Evolutionary conservation across 1,284 basidiomycete species (phyloP).

Genomic region (Microbotryum saponariae): DNA sequence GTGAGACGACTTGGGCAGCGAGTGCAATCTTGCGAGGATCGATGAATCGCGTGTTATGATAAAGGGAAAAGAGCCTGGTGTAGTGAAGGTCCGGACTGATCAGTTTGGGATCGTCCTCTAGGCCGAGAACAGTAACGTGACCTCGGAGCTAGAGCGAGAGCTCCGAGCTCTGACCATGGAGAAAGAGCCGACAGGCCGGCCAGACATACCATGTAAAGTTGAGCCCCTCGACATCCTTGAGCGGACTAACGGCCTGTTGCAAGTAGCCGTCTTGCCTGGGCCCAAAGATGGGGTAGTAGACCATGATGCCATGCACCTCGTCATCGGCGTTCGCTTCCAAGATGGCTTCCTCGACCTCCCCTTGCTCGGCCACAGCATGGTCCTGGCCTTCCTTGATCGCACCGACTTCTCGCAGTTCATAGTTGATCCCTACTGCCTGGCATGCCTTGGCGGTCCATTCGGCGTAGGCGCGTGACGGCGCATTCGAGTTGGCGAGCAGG

Average conservation of each 20-base stretch:
- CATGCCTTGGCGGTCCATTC: constrained; percentile 91
- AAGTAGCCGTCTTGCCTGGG: constrained; percentile 80
- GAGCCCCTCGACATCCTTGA: constrained; percentile 95
- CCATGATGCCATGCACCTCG: constrained; percentile 44
- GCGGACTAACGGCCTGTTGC: constrained; percentile 86
- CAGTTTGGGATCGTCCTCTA: neutral
- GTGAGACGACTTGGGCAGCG: constrained; percentile 35
- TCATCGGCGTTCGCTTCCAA: constrained; percentile 54
- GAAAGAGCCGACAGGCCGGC: neutral
- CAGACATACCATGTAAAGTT: constrained; percentile 52
- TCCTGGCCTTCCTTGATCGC: constrained; percentile 44
- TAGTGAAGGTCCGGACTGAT: neutral
- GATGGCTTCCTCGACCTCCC: constrained; percentile 77
- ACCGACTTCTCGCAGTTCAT: constrained; percentile 66
- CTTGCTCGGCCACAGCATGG: constrained; percentile 36
- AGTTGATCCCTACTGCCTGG: constrained; percentile 77
- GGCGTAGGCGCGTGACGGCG: constrained; percentile 82
- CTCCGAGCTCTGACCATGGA: neutral
- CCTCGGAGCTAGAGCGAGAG: neutral
- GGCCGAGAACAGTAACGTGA: neutral
- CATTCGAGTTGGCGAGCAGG: constrained; percentile 78
- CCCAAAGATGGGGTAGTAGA: constrained; percentile 55
- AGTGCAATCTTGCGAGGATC: constrained; percentile 35
- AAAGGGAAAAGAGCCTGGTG: constrained; percentile 69
- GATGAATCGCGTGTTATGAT: constrained; percentile 64